These are phyloP conservation scores for Nakazawaea wyomingensis DNA, from an alignment of 805 yeast species.

Conservation along the genomic window DNA sequence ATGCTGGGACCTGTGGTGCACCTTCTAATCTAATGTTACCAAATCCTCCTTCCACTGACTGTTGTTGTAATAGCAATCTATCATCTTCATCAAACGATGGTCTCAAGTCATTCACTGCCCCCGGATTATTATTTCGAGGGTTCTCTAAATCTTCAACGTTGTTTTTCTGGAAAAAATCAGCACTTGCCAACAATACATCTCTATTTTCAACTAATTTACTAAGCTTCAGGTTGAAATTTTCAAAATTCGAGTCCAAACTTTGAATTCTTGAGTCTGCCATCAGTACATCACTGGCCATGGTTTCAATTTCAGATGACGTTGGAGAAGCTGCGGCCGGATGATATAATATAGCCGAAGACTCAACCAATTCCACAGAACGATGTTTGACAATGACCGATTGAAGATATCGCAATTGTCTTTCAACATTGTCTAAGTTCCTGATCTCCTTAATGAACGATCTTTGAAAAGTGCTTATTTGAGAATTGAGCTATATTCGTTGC, in stretches of 20 bases:
- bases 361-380: constrained; percentile 10
- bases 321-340: constrained; percentile 13
- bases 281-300: constrained; percentile 52
- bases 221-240: constrained; percentile 52
- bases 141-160: constrained; percentile 26
- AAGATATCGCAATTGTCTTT: constrained; percentile 66
- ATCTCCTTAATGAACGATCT: constrained; percentile 87
- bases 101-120: constrained; percentile 22
- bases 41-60: constrained; percentile 20
- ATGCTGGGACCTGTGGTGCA: constrained; percentile 18
- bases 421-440: constrained; percentile 77
- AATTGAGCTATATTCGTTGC: constrained; percentile 3
- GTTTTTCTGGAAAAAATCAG: constrained; percentile 27
- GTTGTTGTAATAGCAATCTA: constrained; percentile 20
- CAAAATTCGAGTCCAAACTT: constrained; percentile 66
- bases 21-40: constrained; percentile 22
- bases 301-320: constrained; percentile 66
- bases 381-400: constrained; percentile 9
- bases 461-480: constrained; percentile 65
- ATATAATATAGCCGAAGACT: constrained; percentile 5
- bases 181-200: constrained; percentile 39
- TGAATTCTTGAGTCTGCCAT: constrained; percentile 65
- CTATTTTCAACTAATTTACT: constrained; percentile 65
- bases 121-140: constrained; percentile 15
- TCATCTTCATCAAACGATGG: constrained; percentile 22